Conservation (phyloP, 2,329 filamentous ascomycete species). For the Monosporascus sp. region DNA sequence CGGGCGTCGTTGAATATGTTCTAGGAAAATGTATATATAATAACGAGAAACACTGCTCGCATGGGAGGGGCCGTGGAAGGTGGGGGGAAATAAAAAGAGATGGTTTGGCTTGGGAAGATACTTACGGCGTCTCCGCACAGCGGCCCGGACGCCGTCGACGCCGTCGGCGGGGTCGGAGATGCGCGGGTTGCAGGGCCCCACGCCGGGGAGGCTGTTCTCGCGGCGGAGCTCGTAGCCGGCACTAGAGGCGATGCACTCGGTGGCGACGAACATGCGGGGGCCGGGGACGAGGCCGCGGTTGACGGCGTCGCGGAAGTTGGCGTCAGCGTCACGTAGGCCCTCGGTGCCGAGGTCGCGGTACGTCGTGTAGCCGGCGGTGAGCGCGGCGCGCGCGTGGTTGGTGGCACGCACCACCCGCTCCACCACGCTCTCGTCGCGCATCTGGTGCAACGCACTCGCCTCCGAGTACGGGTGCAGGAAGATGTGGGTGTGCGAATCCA, state of each 20-base stretch:
- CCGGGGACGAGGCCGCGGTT: constrained; percentile 49
- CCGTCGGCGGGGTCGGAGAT: constrained; percentile 44
- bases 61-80: not conserved
- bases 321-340: constrained; percentile 43
- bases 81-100: not conserved
- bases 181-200: constrained; percentile 27
- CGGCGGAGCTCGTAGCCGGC: constrained; percentile 44
- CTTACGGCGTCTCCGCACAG: constrained; percentile 35
- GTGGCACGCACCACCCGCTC: constrained; percentile 50
- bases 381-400: constrained; percentile 45
- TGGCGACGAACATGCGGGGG: constrained; percentile 51
- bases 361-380: constrained; percentile 54
- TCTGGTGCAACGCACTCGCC: constrained; percentile 33
- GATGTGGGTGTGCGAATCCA: constrained; percentile 53
- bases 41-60: not conserved
- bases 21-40: not conserved
- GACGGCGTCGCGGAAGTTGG: constrained; percentile 46
- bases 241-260: constrained; percentile 43
- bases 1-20: not conserved
- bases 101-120: too few species aligned
- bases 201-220: constrained; percentile 34
- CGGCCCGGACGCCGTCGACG: constrained; percentile 37
- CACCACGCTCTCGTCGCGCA: constrained; percentile 53
- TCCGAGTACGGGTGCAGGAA: constrained; percentile 46
- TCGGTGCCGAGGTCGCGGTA: constrained; percentile 53